Evolutionary conservation across 1,284 basidiomycete species (phyloP).

Genomic region (Ceratobasidium sp.): DNA sequence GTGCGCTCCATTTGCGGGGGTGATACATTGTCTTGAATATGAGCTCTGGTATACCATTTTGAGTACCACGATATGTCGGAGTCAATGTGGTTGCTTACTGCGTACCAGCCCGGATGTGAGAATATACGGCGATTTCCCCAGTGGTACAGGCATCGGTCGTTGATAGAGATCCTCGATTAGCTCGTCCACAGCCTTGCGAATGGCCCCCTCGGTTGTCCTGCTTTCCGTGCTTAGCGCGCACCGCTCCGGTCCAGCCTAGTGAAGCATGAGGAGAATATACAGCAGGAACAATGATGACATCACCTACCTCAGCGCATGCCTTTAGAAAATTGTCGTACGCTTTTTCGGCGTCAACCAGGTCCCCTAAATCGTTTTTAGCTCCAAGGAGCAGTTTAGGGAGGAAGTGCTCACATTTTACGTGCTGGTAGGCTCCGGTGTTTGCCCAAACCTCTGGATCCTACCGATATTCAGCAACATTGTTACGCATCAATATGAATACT

Average conservation of each 20-base stretch:
- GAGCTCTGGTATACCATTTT: conserved; percentile 15
- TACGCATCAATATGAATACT: not conserved
- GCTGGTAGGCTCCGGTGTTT: conserved; percentile 39
- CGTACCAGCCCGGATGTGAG: conserved; percentile 44
- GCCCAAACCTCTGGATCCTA: conserved; percentile 45
- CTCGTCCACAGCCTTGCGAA: conserved; percentile 41
- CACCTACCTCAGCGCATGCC: conserved; percentile 43
- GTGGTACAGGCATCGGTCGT: conserved; percentile 43
- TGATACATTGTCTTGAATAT: conserved; percentile 43
- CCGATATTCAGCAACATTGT: not conserved
- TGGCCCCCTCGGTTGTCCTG: conserved; percentile 38
- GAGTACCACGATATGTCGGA: not conserved
- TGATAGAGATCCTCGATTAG: conserved; percentile 42
- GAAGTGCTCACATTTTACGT: conserved; percentile 41
- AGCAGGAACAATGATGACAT: not conserved
- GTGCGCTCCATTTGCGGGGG: conserved; percentile 42
- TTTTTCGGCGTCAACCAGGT: conserved; percentile 45
- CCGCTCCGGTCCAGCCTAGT: conserved; percentile 44
- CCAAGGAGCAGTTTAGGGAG: not conserved
- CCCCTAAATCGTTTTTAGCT: conserved; percentile 36
- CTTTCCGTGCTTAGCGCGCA: conserved; percentile 43
- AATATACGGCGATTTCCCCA: conserved; percentile 42
- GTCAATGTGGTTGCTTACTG: conserved; percentile 21
- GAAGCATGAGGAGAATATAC: not conserved
- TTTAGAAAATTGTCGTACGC: conserved; percentile 43